Percentiles rank a stretch among this genome's conserved stretches.
Evolutionary conservation across 176 grass and related monocot genomes (phyloP).

Genomic region (Puccinellia tenuiflora): DNA sequence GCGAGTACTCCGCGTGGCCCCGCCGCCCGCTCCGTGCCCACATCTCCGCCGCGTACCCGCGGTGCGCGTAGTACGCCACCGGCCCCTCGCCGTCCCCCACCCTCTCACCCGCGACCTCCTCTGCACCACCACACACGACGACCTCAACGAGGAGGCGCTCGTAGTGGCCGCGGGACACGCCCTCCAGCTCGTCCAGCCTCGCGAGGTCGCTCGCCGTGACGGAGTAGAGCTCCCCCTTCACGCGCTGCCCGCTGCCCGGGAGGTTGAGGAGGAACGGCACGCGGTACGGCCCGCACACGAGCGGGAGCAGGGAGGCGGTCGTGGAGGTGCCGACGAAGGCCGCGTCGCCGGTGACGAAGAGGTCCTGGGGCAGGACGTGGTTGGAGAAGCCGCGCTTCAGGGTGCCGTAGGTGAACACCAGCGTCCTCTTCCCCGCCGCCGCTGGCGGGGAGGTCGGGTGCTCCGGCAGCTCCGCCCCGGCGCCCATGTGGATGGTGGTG

Average conservation of each 20-base stretch:
- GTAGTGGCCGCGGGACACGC: constrained; percentile 61
- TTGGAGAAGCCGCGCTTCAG: constrained; percentile 91
- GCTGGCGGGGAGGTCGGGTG: neutral
- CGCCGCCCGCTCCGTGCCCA: constrained; percentile 64
- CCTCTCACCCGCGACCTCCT: neutral
- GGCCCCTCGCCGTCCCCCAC: neutral
- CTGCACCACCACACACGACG: neutral
- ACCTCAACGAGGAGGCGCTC: constrained; percentile 63
- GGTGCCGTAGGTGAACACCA: constrained; percentile 95
- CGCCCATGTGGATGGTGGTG: constrained; percentile 6
- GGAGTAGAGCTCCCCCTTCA: constrained; percentile 65
- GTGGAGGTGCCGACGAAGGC: constrained; percentile 37
- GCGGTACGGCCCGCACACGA: constrained; percentile 94
- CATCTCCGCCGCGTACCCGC: constrained; percentile 58
- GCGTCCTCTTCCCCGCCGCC: neutral
- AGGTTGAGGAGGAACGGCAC: constrained; percentile 94
- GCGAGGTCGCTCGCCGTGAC: constrained; percentile 48
- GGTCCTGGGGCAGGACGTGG: constrained; percentile 64
- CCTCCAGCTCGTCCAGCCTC: constrained; percentile 76
- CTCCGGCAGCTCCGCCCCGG: neutral
- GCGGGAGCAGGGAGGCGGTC: constrained; percentile 41
- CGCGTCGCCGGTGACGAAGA: constrained; percentile 42
- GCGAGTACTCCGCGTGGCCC: constrained; percentile 55
- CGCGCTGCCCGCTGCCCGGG: constrained; percentile 31
- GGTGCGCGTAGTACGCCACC: constrained; percentile 76